Percentiles rank a stretch among this genome's conserved stretches.
These are phyloP conservation scores for Aquilaria agallochum DNA, from an alignment of 441 rosid species.

Conservation along the genomic window DNA sequence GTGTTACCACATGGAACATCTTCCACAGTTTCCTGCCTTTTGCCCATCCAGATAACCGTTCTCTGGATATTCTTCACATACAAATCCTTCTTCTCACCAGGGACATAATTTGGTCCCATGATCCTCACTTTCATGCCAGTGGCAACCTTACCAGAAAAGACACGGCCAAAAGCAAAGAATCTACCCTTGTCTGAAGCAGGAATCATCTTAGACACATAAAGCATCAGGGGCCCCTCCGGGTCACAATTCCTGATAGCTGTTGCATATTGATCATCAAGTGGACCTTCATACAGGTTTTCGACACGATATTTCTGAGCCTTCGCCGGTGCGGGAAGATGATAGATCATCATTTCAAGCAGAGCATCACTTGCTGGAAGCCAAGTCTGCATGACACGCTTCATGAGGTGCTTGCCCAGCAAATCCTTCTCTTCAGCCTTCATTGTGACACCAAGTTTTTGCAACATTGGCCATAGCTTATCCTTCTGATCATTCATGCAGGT, in stretches of 20 bases:
- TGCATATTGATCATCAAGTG: slow-evolving; percentile 18
- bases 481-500: slow-evolving; percentile 23
- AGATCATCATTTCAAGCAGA: slow-evolving; percentile 19
- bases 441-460: slow-evolving; percentile 13
- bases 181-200: slow-evolving; percentile 22
- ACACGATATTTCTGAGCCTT: slow-evolving; percentile 19
- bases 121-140: slow-evolving; percentile 21
- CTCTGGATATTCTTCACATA: slow-evolving; percentile 19
- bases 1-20: slow-evolving; percentile 25
- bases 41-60: slow-evolving; percentile 23
- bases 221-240: slow-evolving; percentile 21
- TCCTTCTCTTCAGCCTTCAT: slow-evolving; percentile 20
- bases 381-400: slow-evolving; percentile 21
- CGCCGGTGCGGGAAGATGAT: slow-evolving; percentile 18
- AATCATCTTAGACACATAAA: slow-evolving; percentile 20
- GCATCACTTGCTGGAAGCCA: slow-evolving; percentile 22
- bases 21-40: slow-evolving; percentile 21
- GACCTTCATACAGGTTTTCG: slow-evolving; percentile 20
- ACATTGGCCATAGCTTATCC: slow-evolving; percentile 19
- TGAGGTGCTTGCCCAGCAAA: slow-evolving; percentile 16
- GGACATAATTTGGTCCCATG: slow-evolving; percentile 21
- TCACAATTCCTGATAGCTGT: slow-evolving; percentile 20
- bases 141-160: slow-evolving; percentile 14
- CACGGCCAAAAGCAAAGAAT: slow-evolving; percentile 21
- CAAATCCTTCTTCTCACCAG: slow-evolving; percentile 22